A percentile compares a stretch with the other conserved stretches of the same genome.
These are phyloP conservation scores for Talaromyces sp. DNA, from an alignment of 2,329 filamentous ascomycete species.

Conservation along the genomic window DNA sequence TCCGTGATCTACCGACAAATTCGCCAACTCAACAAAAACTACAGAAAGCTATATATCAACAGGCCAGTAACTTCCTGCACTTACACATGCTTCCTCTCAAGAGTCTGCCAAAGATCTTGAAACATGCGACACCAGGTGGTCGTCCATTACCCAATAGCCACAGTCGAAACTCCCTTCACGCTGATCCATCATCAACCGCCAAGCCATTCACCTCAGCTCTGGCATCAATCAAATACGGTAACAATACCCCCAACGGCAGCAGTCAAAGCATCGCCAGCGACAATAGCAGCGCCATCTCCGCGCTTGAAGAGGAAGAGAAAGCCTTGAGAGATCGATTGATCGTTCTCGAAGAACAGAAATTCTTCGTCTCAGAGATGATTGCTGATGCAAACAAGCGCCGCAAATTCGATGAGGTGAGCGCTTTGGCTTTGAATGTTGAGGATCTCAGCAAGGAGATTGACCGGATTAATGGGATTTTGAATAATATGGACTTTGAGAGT, in stretches of 20 bases:
- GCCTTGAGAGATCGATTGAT: conserved; percentile 74
- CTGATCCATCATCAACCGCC: conserved; percentile 20
- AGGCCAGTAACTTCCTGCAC: conserved; percentile 79
- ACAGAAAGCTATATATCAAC: conserved; percentile 77
- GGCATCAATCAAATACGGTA: conserved; percentile 57
- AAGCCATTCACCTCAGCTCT: conserved; percentile 46
- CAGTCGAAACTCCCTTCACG: conserved; percentile 24
- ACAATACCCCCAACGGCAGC: conserved; percentile 49
- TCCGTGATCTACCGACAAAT: conserved; percentile 72
- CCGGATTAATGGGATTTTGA: conserved; percentile 61
- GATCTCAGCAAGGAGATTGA: conserved; percentile 78
- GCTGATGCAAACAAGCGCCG: conserved; percentile 69
- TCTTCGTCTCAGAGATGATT: conserved; percentile 84
- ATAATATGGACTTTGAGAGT: conserved; percentile 61
- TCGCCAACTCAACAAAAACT: conserved; percentile 69
- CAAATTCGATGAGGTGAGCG: conserved; percentile 82
- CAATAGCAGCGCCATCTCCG: conserved; percentile 58
- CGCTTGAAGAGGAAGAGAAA: conserved; percentile 78
- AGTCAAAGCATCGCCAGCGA: conserved; percentile 52
- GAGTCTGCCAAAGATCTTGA: conserved; percentile 65
- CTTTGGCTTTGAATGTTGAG: conserved; percentile 73
- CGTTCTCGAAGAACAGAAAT: conserved; percentile 85
- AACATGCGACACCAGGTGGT: conserved; percentile 57
- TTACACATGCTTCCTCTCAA: conserved; percentile 88
- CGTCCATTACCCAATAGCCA: conserved; percentile 23